Conservation (phyloP, 805 yeast genomes). For the Kazachstania kunashirensis region DNA sequence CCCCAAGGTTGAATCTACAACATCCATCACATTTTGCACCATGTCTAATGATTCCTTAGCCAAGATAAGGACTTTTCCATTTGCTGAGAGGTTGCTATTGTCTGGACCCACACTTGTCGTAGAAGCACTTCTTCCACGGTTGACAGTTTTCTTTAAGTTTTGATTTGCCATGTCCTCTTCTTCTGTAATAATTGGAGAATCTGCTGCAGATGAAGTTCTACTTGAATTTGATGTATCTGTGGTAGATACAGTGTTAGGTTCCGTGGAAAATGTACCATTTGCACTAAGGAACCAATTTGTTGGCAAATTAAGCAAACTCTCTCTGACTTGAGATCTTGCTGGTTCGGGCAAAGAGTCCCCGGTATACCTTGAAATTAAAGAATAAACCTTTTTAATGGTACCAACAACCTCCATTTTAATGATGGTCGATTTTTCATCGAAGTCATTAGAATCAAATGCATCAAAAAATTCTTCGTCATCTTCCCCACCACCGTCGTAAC, state of each 20-base stretch:
- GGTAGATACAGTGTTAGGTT: background rate
- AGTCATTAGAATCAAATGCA: conserved; percentile 24
- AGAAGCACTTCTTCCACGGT: background rate
- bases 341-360: conserved; percentile 69
- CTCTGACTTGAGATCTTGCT: conserved; percentile 71
- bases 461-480: conserved; percentile 28
- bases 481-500: conserved; percentile 8
- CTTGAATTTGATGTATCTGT: background rate
- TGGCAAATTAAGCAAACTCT: conserved; percentile 68
- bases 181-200: background rate
- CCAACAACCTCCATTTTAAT: conserved; percentile 76
- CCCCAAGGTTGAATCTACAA: conserved; percentile 75
- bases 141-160: background rate
- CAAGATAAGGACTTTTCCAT: conserved; percentile 65
- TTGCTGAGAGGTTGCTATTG: conserved; percentile 33
- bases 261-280: conserved; percentile 10
- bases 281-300: conserved; percentile 50
- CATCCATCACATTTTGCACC: conserved; percentile 71
- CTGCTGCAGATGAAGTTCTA: background rate
- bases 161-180: background rate
- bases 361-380: conserved; percentile 75
- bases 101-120: conserved; percentile 6
- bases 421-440: conserved; percentile 28
- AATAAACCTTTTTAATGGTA: conserved; percentile 81
- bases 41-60: conserved; percentile 87